Evolutionary conservation across 176 grass and related monocot species (phyloP).

Genomic region (Tillandsia fasciculata): DNA sequence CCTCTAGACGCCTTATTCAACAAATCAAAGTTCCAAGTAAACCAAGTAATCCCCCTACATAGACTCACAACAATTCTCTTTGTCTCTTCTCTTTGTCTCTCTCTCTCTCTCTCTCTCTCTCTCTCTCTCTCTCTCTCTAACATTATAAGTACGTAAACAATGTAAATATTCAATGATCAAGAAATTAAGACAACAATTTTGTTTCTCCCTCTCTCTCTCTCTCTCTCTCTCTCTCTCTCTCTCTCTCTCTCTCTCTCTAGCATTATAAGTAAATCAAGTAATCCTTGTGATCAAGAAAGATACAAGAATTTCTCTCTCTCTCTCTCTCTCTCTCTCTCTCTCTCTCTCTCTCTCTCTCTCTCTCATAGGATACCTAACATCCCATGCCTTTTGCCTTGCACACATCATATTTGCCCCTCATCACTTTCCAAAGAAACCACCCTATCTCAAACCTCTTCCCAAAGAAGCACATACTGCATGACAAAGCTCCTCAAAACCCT

Average conservation of each 20-base stretch:
- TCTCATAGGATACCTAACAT: neutral
- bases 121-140: neutral
- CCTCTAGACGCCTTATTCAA: neutral
- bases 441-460: neutral
- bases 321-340: neutral
- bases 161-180: too few species aligned
- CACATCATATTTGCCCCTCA: neutral
- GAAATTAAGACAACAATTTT: neutral
- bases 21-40: neutral
- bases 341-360: neutral
- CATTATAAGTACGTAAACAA: too few species aligned
- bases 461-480: neutral
- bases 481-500: neutral
- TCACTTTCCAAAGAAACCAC: neutral
- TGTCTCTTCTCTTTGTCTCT: neutral
- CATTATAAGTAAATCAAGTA: neutral
- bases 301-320: neutral
- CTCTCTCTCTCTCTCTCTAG: slow-evolving; percentile 4
- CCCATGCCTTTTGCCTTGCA: neutral
- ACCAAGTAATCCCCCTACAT: neutral
- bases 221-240: slow-evolving; percentile 13
- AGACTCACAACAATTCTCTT: neutral
- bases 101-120: neutral
- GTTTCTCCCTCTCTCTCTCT: slow-evolving; percentile 1
- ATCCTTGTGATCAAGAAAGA: neutral